Base-by-base conservation (phyloP, 352 stramenopile species). In the Phytophthora chlamydospora region DNA sequence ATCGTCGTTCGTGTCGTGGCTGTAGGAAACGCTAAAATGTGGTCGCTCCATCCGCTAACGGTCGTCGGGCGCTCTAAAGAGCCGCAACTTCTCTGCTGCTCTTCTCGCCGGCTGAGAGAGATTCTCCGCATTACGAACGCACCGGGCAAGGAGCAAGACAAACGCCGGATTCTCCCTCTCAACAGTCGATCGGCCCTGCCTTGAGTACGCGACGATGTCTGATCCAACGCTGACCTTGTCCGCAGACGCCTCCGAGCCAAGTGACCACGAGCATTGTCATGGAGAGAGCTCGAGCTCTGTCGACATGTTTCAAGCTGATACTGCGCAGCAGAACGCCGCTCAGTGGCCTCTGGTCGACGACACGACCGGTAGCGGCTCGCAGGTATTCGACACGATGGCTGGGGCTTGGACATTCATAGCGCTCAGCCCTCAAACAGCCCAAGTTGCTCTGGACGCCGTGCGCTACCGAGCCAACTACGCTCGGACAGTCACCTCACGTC, bases 381-480 rank as follows among this genome's bases (percentile, higher is more conserved):
- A 36, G 62, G 10, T 64, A 6, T 43, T 68, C 24, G 51, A 62
- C 17, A 47, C 49, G 10, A 47, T 68, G 46, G 38, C 53, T 14
- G 53, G 44, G 8, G 36, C 52, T 8, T 84, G 72, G 72, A 60
- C 56, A 4, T 46, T 32, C 16, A 34, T 67, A 6, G 19, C 55
- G 5, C 46, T 84, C 35, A 69, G 55, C 4, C 33, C 19, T 16
- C 29, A 68, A 19, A 67, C 46, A 2, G 44, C 54, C 3, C 72
- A 72, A 56, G 41, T 67, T 21, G 72, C 73, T 13, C 67, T 82
- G 6, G 66, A 78, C 29, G 60, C 72, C 6, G 69, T 84, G 13
- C 62, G 75, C 3, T 80, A 78, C 53, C 61, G 59, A 17, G 58
- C 45, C 36, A 84, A 84, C 48, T 84, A 84, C 50, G 62, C 62